Conservation (phyloP, 1,284 basidiomycete species). For the Tilletiaria anomala region DNA sequence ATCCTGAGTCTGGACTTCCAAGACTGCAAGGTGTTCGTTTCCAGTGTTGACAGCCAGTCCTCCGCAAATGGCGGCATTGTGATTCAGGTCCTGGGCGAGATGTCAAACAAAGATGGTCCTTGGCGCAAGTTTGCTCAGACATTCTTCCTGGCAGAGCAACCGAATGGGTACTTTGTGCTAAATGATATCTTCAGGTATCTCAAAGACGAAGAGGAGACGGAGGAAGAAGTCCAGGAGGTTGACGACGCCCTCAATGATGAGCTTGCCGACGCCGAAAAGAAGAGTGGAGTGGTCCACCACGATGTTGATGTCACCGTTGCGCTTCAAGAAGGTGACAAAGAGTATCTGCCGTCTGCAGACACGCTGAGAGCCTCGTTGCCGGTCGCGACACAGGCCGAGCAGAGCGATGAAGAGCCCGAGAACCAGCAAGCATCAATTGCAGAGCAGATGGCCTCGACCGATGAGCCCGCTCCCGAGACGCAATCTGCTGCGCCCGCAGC, state of each 20-base stretch:
- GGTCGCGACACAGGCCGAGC: constrained; percentile 3
- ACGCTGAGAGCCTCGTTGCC: constrained; percentile 12
- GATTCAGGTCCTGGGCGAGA: constrained; percentile 97
- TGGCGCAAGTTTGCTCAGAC: constrained; percentile 99
- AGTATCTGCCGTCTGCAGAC: constrained; percentile 3
- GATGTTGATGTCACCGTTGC: constrained; percentile 4
- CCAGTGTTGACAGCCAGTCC: constrained; percentile 47
- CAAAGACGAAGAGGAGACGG: constrained; percentile 68
- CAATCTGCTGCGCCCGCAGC: constrained; percentile 24
- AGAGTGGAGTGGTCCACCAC: constrained; percentile 13
- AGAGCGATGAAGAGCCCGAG: constrained; percentile 14
- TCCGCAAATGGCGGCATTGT: constrained; percentile 91
- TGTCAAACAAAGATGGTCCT: constrained; percentile 64
- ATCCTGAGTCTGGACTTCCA: constrained; percentile 84
- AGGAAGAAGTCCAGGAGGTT: constrained; percentile 29
- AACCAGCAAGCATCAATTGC: too few relatives aligned
- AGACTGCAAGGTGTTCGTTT: constrained; percentile 92
- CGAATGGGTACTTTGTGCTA: constrained; percentile 96
- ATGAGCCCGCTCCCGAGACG: constrained; percentile 40
- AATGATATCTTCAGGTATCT: constrained; percentile 99
- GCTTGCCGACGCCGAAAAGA: constrained; percentile 14
- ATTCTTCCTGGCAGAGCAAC: constrained; percentile 98
- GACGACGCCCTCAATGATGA: constrained; percentile 4
- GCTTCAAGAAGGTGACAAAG: too few relatives aligned
- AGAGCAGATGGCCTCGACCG: constrained; percentile 9